Evolutionary conservation across 306 rosid genomes (phyloP).

Genomic region (Urtica urens): DNA sequence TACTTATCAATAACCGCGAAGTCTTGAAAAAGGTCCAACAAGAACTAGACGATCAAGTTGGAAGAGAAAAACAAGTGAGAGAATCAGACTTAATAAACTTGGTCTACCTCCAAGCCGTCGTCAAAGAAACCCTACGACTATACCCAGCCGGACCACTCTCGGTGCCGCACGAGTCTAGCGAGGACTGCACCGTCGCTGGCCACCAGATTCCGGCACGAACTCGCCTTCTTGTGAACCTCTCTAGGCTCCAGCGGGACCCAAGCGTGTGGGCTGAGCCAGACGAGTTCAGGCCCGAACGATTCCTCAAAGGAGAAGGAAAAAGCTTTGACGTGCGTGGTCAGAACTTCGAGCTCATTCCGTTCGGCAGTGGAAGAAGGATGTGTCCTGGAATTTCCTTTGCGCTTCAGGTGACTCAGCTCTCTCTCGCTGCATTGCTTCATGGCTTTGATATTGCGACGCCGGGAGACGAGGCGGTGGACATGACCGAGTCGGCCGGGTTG

Average conservation of each 20-base stretch:
- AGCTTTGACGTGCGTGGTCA: conserved; percentile 4
- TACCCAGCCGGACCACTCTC: conserved; percentile 5
- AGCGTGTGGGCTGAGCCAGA: conserved; percentile 5
- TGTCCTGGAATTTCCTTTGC: conserved; percentile 9
- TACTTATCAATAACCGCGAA: conserved; percentile 4
- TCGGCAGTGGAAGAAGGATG: conserved; percentile 14
- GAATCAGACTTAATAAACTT: conserved; percentile 4
- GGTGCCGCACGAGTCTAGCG: conserved; percentile 1
- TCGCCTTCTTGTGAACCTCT: conserved; percentile 7
- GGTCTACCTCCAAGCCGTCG: conserved; percentile 6
- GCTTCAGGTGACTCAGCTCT: conserved; percentile 1
- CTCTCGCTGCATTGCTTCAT: conserved; percentile 4
- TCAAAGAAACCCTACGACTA: conserved; percentile 9
- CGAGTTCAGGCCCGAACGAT: conserved; percentile 11
- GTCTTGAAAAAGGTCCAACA: neutral
- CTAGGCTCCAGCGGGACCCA: conserved; percentile 12
- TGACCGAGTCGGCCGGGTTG: conserved; percentile 2
- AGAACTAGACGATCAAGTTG: conserved; percentile 8
- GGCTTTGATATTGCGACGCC: neutral
- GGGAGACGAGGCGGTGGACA: neutral
- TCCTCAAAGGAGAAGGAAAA: neutral
- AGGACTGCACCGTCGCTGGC: conserved; percentile 10
- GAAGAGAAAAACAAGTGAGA: conserved; percentile 8
- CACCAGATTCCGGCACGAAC: conserved; percentile 4
- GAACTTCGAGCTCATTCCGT: conserved; percentile 8